Conservation (phyloP, 345 rosid species). For the Populus euphratica region DNA sequence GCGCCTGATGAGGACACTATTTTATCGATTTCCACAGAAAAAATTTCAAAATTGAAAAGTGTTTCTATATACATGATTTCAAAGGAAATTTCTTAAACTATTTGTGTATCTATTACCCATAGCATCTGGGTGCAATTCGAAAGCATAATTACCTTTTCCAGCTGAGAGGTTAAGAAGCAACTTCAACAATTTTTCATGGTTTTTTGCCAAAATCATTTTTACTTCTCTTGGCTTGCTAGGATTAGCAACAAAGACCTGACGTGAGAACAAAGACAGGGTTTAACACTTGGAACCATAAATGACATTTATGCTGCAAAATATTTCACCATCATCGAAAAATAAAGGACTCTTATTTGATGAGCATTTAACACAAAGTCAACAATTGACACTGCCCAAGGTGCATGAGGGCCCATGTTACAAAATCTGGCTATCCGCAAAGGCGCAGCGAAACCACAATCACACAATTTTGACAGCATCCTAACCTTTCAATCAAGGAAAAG, state of each 20-base stretch:
- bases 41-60: not conserved
- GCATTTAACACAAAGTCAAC: not conserved
- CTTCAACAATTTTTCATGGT: slow-evolving; percentile 66
- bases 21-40: not conserved
- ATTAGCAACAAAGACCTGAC: slow-evolving; percentile 92
- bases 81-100: not conserved
- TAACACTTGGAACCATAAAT: not conserved
- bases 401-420: not conserved
- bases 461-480: not conserved
- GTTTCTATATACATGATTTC: not conserved
- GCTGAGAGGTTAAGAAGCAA: slow-evolving; percentile 62
- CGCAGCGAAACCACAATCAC: not conserved
- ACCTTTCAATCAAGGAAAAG: not conserved
- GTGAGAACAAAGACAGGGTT: not conserved
- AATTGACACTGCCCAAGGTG: not conserved
- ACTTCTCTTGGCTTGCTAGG: slow-evolving; percentile 91
- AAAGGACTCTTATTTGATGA: not conserved
- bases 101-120: not conserved
- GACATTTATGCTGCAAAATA: not conserved
- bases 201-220: slow-evolving; percentile 78
- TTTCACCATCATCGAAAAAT: not conserved
- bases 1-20: slow-evolving; percentile 40
- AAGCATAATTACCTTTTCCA: slow-evolving; percentile 61
- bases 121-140: not conserved
- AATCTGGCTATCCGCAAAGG: not conserved